phyloP scores from a whole-genome alignment of 2,329 filamentous ascomycete genomes.

The Colletotrichum filicis region DNA sequence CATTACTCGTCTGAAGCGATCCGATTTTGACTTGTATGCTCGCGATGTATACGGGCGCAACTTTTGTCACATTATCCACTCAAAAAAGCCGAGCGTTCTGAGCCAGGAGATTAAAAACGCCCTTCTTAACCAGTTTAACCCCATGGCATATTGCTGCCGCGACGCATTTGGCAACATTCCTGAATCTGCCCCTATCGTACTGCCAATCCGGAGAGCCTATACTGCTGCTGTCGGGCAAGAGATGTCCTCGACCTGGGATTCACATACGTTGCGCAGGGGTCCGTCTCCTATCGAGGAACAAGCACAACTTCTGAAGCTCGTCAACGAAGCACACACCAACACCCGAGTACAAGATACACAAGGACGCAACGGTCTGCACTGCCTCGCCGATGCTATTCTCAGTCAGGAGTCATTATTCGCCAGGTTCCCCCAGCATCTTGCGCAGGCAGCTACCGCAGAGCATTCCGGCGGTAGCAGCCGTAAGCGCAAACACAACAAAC shows the following conservation, averaged over 20 bases:
- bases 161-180: conserved; percentile 60
- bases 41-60: conserved; percentile 64
- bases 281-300: conserved; percentile 38
- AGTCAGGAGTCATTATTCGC: conserved; percentile 50
- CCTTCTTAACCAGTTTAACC: conserved; percentile 49
- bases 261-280: not conserved
- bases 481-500: conserved; percentile 53
- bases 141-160: conserved; percentile 48
- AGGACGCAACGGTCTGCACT: conserved; percentile 68
- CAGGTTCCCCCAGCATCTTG: conserved; percentile 45
- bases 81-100: conserved; percentile 39
- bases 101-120: conserved; percentile 43
- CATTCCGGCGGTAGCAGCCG: conserved; percentile 28
- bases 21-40: conserved; percentile 46
- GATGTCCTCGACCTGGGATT: conserved; percentile 10
- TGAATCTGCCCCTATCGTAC: conserved; percentile 11
- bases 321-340: conserved; percentile 47
- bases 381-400: conserved; percentile 65
- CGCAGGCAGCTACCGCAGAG: conserved; percentile 40
- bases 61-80: conserved; percentile 58
- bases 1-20: conserved; percentile 34
- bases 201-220: conserved; percentile 36
- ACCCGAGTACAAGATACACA: conserved; percentile 51
- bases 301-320: conserved; percentile 48
- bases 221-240: conserved; percentile 30